Conservation (phyloP, 108 stramenopile genomes). For the Cyclotella baltica region DNA sequence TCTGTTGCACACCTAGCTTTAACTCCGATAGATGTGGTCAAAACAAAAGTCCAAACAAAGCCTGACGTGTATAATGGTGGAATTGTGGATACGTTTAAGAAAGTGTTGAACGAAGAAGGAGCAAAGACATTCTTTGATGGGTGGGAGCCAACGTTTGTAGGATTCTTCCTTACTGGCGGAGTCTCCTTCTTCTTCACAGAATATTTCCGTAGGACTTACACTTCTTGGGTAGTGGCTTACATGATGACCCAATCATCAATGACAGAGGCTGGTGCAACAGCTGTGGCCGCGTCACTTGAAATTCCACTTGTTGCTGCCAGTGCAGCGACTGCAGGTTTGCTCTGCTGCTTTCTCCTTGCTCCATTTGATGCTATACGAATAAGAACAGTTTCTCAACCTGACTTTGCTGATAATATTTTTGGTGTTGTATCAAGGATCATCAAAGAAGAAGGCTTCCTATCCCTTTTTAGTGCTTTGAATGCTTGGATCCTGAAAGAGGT, state of each 20-base stretch:
- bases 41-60: conserved; percentile 88
- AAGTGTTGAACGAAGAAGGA: conserved; percentile 66
- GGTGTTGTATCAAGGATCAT: conserved; percentile 64
- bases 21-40: conserved; percentile 82
- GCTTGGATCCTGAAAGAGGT: conserved; percentile 46
- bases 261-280: conserved; percentile 29
- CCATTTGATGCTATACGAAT: conserved; percentile 81
- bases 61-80: conserved; percentile 72
- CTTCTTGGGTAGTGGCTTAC: conserved; percentile 14
- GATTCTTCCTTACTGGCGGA: conserved; percentile 82
- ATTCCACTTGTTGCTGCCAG: conserved; percentile 49
- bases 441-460: conserved; percentile 63
- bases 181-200: conserved; percentile 78
- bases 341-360: conserved; percentile 65
- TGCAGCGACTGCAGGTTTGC: conserved; percentile 51
- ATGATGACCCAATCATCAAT: conserved; percentile 30
- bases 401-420: conserved; percentile 63
- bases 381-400: conserved; percentile 71
- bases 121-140: conserved; percentile 73
- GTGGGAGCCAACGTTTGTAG: conserved; percentile 85
- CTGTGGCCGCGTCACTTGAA: conserved; percentile 26
- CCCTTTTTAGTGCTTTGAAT: conserved; percentile 72
- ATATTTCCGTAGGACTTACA: conserved; percentile 64
- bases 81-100: conserved; percentile 62
- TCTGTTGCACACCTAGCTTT: conserved; percentile 74